phyloP scores from a whole-genome alignment of 805 yeast genomes.

The Ogataea degrootiae region DNA sequence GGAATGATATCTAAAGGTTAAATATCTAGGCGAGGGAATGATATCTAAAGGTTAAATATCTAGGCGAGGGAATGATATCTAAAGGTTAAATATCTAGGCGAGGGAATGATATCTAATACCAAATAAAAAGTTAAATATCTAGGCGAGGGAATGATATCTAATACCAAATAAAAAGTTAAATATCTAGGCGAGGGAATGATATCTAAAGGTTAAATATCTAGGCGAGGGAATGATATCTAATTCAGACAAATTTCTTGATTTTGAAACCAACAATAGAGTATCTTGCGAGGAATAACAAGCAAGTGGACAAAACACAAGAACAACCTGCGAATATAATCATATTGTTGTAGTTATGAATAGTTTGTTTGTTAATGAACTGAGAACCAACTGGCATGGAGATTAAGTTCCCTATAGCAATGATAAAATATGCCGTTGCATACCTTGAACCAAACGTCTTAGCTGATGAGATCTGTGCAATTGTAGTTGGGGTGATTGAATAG shows the following conservation, averaged over 20 bases:
- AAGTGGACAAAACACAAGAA: conserved; percentile 15
- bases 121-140: too few relatives aligned
- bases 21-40: background rate
- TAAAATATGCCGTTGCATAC: conserved; percentile 63
- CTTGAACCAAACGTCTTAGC: conserved; percentile 61
- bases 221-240: background rate
- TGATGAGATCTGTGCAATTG: conserved; percentile 53
- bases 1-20: too few relatives aligned
- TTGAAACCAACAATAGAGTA: conserved; percentile 13
- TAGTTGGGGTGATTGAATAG: conserved; percentile 57
- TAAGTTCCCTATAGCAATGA: conserved; percentile 47
- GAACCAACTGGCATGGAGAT: conserved; percentile 47
- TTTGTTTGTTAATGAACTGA: conserved; percentile 34
- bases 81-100: too few relatives aligned
- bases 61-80: background rate
- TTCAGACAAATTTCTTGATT: conserved; percentile 27
- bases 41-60: background rate
- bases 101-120: background rate
- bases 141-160: too few relatives aligned
- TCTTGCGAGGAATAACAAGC: conserved; percentile 12
- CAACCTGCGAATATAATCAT: conserved; percentile 26
- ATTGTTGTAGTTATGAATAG: conserved; percentile 18
- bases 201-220: too few relatives aligned
- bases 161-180: too few relatives aligned
- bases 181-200: too few relatives aligned